These are phyloP conservation scores for Epichloe gansuensis DNA, from an alignment of 2,329 filamentous ascomycete species.

Conservation along the genomic window DNA sequence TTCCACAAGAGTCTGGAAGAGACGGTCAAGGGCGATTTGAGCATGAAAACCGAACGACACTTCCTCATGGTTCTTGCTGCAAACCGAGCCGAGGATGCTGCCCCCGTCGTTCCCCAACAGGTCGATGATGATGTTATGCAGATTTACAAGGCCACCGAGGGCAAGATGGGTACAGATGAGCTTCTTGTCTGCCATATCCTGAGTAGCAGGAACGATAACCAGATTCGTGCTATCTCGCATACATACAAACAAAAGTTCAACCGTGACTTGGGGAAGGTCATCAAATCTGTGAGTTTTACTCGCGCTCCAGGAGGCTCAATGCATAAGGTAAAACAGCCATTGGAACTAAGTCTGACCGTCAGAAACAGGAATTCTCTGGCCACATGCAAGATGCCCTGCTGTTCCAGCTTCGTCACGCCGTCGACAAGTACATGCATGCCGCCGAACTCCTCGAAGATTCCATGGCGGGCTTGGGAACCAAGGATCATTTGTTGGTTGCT, in stretches of 20 bases:
- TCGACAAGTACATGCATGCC: slow-evolving; percentile 74
- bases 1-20: slow-evolving; percentile 55
- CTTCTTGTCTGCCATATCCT: slow-evolving; percentile 69
- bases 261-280: slow-evolving; percentile 55
- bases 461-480: slow-evolving; percentile 80
- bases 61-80: slow-evolving; percentile 73
- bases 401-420: slow-evolving; percentile 62
- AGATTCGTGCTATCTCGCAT: slow-evolving; percentile 69
- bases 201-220: slow-evolving; percentile 61
- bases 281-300: slow-evolving; percentile 45
- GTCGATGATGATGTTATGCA: slow-evolving; percentile 65
- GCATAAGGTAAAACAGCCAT: background rate
- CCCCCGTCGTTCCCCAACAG: slow-evolving; percentile 57
- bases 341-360: background rate
- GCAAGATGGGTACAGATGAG: slow-evolving; percentile 59
- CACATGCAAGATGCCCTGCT: slow-evolving; percentile 83
- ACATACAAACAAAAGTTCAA: slow-evolving; percentile 64
- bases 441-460: slow-evolving; percentile 70
- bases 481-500: slow-evolving; percentile 65
- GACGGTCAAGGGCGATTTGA: slow-evolving; percentile 67
- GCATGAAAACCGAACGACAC: slow-evolving; percentile 72
- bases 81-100: slow-evolving; percentile 62
- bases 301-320: background rate
- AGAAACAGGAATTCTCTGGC: slow-evolving; percentile 60
- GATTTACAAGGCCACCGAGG: slow-evolving; percentile 66